Evolutionary conservation across 2,329 filamentous ascomycete genomes (phyloP), one percentile per base, ranked within the genome.

Genomic region (Uncinocarpus reesii): DNA sequence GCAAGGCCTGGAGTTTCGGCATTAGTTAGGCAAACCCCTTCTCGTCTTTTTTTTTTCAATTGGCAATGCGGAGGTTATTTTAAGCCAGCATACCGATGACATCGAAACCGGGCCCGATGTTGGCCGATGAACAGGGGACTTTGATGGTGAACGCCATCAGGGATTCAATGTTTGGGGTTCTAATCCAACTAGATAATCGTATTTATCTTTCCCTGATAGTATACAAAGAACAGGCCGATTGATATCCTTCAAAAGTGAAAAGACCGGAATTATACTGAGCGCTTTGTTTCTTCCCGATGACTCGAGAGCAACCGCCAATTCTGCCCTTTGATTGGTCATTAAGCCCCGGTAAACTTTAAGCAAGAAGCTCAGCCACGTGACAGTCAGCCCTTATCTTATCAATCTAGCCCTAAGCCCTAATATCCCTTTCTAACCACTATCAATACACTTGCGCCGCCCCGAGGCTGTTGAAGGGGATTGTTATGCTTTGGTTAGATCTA

Each of bases 21-120:
- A 35, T 47, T 51, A 34, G 29, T 16, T 35, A 18, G 26, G 15
- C 4, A 5, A 18, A 18, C 11, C 35, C 18, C 4, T 23, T 16
- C 10, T 28, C 15, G 24, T 34, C 23, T 1, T 8, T 21, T 15
- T 43, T 16, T 23, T 3, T 43, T n/a, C 24, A 37, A n/a, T 26
- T 20, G 21, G 11, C 18, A 24, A 28, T n/a, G 20, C 36, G 11
- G 42, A 20, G 28, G 26, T 15, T 8, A 23, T 24, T 31, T 36
- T 7, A 15, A 20, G n/a, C n/a, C 29, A 15, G 42, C 52, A 37
- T 49, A 56, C 55, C 70, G 65, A 96, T 95, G 60, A 95, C 90
- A 73, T 98, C 90, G 75, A 96, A 98, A 51, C 90, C 90, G 42
- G 90, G 90, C 57, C 87, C 90, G 63, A 96, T 95, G 74, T 96